These are phyloP conservation scores for Stevia rebaudiana DNA, from an alignment of 140 eudicot genomes.

Conservation along the genomic window DNA sequence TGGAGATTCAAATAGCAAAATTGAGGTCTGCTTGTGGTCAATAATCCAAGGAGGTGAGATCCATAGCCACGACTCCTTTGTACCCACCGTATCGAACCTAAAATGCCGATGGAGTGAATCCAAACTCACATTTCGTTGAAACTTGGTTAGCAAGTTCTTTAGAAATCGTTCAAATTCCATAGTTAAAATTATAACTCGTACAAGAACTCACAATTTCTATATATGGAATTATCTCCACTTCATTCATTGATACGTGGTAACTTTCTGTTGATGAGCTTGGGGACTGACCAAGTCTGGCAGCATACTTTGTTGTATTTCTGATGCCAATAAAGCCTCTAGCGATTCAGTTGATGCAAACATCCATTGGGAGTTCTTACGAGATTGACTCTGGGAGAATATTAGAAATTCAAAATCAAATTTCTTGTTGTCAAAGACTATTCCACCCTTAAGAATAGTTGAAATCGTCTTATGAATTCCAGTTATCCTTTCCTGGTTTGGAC, in stretches of 20 bases:
- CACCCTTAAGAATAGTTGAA: conserved; percentile 48
- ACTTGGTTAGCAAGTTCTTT: conserved; percentile 60
- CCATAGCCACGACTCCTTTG: conserved; percentile 88
- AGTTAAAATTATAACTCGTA: conserved; percentile 53
- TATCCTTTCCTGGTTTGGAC: conserved; percentile 26
- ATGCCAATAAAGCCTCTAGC: conserved; percentile 54
- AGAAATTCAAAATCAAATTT: conserved; percentile 91
- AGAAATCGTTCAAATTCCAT: conserved; percentile 92
- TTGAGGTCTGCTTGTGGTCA: conserved; percentile 62
- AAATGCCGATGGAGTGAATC: conserved; percentile 57
- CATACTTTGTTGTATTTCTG: conserved; percentile 88
- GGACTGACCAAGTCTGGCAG: conserved; percentile 98
- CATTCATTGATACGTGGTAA: conserved; percentile 45
- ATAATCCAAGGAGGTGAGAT: conserved; percentile 44
- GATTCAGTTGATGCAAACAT: conserved; percentile 72
- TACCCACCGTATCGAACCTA: conserved; percentile 81
- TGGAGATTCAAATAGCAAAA: conserved; percentile 81
- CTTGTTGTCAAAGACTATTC: conserved; percentile 60
- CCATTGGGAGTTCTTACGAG: conserved; percentile 87
- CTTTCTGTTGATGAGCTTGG: conserved; percentile 85
- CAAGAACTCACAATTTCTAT: conserved; percentile 25
- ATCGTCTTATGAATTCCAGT: conserved; percentile 62
- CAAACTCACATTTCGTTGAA: conserved; percentile 59
- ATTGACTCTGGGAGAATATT: conserved; percentile 90
- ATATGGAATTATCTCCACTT: conserved; percentile 51